Evolutionary conservation across 495 filamentous ascomycete genomes (phyloP).

Genomic region (Talaromyces trachyspermus): DNA sequence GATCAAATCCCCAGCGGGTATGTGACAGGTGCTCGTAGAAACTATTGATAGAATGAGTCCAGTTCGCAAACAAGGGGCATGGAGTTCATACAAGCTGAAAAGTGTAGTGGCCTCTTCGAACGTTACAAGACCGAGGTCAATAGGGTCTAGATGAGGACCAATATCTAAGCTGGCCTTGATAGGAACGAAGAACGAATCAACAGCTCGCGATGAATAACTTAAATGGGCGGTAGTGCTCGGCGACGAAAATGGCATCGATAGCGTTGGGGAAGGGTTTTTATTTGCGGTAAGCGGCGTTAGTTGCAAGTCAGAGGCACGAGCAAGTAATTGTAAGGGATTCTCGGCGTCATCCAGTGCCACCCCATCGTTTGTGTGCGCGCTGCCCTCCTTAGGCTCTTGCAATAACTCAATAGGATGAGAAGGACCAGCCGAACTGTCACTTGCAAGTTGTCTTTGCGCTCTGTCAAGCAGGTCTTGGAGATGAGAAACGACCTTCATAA

Average conservation of each 20-base stretch:
- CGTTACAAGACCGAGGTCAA: slow-evolving; percentile 58
- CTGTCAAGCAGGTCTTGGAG: slow-evolving; percentile 49
- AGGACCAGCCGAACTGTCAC: neutral
- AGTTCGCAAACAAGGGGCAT: neutral
- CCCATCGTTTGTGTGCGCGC: slow-evolving; percentile 31
- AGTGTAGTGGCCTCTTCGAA: slow-evolving; percentile 53
- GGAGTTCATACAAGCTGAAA: slow-evolving; percentile 50
- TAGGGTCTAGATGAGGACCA: slow-evolving; percentile 56
- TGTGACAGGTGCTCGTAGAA: slow-evolving; percentile 66
- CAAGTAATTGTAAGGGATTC: slow-evolving; percentile 64
- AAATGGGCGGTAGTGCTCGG: slow-evolving; percentile 16
- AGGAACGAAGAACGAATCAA: slow-evolving; percentile 50
- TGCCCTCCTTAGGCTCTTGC: neutral
- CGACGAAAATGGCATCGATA: slow-evolving; percentile 10
- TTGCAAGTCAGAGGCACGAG: slow-evolving; percentile 61
- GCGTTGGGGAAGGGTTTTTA: slow-evolving; percentile 7
- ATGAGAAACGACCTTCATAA: slow-evolving; percentile 46
- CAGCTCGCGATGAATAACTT: neutral
- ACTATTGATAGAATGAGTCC: slow-evolving; percentile 25
- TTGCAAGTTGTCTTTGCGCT: slow-evolving; percentile 28
- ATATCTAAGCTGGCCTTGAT: slow-evolving; percentile 52
- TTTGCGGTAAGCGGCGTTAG: slow-evolving; percentile 35
- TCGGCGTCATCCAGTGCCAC: slow-evolving; percentile 64
- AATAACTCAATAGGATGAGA: neutral
- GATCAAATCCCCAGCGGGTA: slow-evolving; percentile 68